These are phyloP conservation scores for Paraconiothyrium brasiliense DNA, from an alignment of 2,329 filamentous ascomycete genomes.

Conservation along the genomic window DNA sequence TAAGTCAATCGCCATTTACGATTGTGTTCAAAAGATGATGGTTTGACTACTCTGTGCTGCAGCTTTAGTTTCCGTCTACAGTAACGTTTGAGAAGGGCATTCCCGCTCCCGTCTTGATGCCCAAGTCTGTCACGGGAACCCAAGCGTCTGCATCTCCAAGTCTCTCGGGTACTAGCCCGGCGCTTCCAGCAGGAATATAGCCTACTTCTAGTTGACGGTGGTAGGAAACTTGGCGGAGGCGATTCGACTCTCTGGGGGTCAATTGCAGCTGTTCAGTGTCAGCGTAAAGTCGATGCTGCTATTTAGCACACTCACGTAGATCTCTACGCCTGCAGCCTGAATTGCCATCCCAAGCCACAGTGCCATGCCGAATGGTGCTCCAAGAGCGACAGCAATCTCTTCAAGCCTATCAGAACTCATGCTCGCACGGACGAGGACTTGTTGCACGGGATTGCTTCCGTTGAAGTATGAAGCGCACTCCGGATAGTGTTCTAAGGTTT, in stretches of 20 bases:
- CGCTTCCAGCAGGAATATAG: neutral
- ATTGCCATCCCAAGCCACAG: slow-evolving; percentile 4
- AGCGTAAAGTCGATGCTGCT: neutral
- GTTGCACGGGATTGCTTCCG: slow-evolving; percentile 34
- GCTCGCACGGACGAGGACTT: slow-evolving; percentile 34
- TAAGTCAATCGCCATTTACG: neutral
- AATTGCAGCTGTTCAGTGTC: neutral
- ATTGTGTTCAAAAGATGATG: neutral
- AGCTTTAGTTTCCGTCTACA: neutral
- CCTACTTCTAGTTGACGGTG: neutral
- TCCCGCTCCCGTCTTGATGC: neutral
- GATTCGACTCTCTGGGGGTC: neutral
- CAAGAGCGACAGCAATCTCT: neutral
- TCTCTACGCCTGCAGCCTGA: slow-evolving; percentile 3
- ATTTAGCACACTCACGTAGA: neutral
- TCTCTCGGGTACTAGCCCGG: neutral
- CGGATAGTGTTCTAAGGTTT: slow-evolving; percentile 51
- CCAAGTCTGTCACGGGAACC: neutral
- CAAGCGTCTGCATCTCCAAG: slow-evolving; percentile 1
- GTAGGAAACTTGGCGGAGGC: neutral
- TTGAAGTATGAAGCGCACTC: slow-evolving; percentile 55
- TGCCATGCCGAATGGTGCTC: slow-evolving; percentile 5
- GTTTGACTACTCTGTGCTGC: neutral
- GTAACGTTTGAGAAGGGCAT: neutral
- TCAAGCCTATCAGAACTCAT: neutral